These are phyloP conservation scores for Cubamyces lactineus DNA, from an alignment of 768 basidiomycete species.

Conservation along the genomic window DNA sequence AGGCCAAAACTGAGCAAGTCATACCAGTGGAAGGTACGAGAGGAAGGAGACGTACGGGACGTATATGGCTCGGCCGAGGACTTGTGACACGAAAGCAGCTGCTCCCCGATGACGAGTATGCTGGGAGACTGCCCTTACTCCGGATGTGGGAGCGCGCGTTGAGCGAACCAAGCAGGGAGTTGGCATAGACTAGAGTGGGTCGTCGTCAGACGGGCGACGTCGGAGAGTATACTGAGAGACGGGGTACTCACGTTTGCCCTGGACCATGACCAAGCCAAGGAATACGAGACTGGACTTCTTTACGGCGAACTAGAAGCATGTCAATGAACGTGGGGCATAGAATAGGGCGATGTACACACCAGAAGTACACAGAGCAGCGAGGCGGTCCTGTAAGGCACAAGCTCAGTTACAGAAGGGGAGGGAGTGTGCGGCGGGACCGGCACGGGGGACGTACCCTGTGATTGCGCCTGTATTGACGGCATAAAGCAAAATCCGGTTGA, in stretches of 20 bases:
- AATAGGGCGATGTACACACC: background rate
- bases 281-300: slow-evolving; percentile 21
- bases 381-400: slow-evolving; percentile 4
- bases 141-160: slow-evolving; percentile 22
- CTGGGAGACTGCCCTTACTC: background rate
- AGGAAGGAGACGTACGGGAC: background rate
- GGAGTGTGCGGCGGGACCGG: too few species aligned
- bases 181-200: slow-evolving; percentile 9
- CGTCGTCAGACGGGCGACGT: background rate
- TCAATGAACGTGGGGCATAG: background rate
- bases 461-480: slow-evolving; percentile 23
- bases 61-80: background rate
- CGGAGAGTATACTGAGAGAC: background rate
- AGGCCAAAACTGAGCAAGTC: background rate
- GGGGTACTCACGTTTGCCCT: slow-evolving; percentile 16
- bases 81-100: background rate
- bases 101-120: background rate
- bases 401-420: background rate
- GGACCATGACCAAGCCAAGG: slow-evolving; percentile 24
- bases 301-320: slow-evolving; percentile 7
- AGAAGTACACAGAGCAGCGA: slow-evolving; percentile 20
- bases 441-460: slow-evolving; percentile 8
- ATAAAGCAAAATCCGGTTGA: slow-evolving; percentile 22
- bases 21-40: too few species aligned
- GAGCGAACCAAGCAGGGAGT: slow-evolving; percentile 22